These are phyloP conservation scores for Aspergillus affinis DNA, from an alignment of 495 filamentous ascomycete species.

Conservation along the genomic window DNA sequence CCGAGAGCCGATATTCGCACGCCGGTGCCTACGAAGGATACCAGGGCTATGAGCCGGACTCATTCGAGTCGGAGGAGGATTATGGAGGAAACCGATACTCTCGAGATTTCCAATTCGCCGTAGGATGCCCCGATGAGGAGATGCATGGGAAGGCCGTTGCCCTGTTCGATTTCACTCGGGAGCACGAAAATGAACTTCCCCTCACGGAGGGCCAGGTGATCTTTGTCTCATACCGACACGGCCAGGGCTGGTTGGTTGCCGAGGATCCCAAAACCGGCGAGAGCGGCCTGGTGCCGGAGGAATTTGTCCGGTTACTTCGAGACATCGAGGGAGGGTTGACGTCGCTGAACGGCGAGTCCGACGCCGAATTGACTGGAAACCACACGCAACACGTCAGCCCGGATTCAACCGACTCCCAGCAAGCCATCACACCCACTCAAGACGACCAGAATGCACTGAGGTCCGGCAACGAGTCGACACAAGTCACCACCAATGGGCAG, in stretches of 20 bases:
- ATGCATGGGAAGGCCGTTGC: slow-evolving; percentile 97
- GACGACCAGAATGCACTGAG: slow-evolving; percentile 15
- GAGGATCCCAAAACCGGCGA: slow-evolving; percentile 92
- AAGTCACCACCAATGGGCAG: slow-evolving; percentile 17
- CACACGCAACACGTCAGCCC: slow-evolving; percentile 29
- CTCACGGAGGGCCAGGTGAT: slow-evolving; percentile 94
- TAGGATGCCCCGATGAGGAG: slow-evolving; percentile 92
- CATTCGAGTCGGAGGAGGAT: slow-evolving; percentile 62
- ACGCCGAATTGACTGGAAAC: slow-evolving; percentile 22
- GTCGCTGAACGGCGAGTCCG: slow-evolving; percentile 45
- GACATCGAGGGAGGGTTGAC: slow-evolving; percentile 77
- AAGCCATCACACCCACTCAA: slow-evolving; percentile 32
- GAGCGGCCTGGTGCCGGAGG: slow-evolving; percentile 89
- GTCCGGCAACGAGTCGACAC: slow-evolving; percentile 11
- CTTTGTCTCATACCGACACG: slow-evolving; percentile 92
- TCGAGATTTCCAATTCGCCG: slow-evolving; percentile 89
- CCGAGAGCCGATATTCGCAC: slow-evolving; percentile 58
- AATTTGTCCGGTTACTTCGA: slow-evolving; percentile 89
- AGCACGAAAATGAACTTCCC: slow-evolving; percentile 95
- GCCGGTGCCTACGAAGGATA: slow-evolving; percentile 47
- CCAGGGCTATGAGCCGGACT: slow-evolving; percentile 54
- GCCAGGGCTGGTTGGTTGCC: slow-evolving; percentile 95
- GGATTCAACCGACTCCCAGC: slow-evolving; percentile 35
- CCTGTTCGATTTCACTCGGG: slow-evolving; percentile 88
- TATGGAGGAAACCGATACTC: slow-evolving; percentile 67